Evolutionary conservation across 345 rosid species (phyloP), one percentile per base, ranked within the genome.

Genomic region (Salix exigua): DNA sequence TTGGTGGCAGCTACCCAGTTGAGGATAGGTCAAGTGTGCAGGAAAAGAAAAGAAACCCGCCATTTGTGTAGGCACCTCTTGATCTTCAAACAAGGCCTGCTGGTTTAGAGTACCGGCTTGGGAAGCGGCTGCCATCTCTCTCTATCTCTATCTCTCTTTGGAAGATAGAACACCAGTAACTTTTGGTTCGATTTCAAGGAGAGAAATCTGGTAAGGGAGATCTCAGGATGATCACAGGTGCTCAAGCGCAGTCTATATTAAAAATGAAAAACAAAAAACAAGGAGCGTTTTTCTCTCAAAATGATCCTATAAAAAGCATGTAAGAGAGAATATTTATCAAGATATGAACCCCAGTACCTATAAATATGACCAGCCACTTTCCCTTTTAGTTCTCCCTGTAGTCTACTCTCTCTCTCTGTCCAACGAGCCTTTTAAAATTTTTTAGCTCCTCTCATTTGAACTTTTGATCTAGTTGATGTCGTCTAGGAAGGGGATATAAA

Each of bases 41-140:
- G 89, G 84, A 75, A 88, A 89, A 77, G 86, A 65, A 80, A 89
- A 83, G 81, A 89, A 90, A 80, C 88, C 92, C 33, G 33, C 33
- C 83, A 90, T 78, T 71, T 88, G 89, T 61, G 92, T 35, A 21
- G 81, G 68, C 75, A 77, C 79, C 75, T 78, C 89, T 66, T 88
- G 85, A 44, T 88, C 94, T 77, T 90, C 92, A 72, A 88, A 86
- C 81, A 88, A 84, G 67, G 91, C 84, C 19, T 17, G 25, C 42
- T 85, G 89, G 83, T 79, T 83, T 68, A 80, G 73, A 83, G 85
- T 82, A 31, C 33, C 4, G 71, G 83, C 87, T 73, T 91, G 87
- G 37, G 87, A 82, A 58, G 87, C 77, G 6, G 89, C 78, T 68
- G 93, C 86, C 92, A 91, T 87, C 50, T 78, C 78, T 70, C 51